Percentiles rank a stretch among this genome's conserved stretches.
Evolutionary conservation across 2,329 filamentous ascomycete genomes (phyloP).

Genomic region (Dactylellina leptospora): DNA sequence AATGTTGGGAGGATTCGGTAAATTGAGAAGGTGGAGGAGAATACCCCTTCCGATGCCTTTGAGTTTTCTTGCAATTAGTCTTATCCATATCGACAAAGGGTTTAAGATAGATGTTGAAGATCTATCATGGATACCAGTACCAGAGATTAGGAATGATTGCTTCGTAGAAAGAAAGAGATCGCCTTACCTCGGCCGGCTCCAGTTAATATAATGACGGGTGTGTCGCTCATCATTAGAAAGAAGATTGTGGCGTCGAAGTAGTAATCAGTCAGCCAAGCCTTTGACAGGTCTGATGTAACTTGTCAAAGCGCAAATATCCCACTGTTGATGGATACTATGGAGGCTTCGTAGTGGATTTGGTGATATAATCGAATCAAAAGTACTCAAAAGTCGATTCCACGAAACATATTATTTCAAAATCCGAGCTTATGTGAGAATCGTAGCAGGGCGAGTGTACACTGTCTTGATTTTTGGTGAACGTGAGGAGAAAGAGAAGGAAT

Average conservation of each 20-base stretch:
- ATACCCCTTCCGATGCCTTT: constrained; percentile 70
- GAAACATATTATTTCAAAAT: no score
- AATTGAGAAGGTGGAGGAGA: constrained; percentile 68
- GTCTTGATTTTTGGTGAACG: no score
- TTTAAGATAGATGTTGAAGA: neutral
- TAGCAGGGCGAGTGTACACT: no score
- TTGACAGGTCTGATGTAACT: no score
- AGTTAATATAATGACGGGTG: constrained; percentile 66
- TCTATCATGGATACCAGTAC: neutral
- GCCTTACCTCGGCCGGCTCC: constrained; percentile 70
- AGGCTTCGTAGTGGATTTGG: no score
- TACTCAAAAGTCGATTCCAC: neutral
- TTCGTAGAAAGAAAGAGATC: neutral
- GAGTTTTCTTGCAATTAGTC: neutral
- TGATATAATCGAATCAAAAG: neutral
- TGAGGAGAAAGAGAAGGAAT: neutral
- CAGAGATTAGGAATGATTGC: neutral
- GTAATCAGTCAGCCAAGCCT: neutral
- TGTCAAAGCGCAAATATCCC: neutral
- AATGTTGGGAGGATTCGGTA: constrained; percentile 66
- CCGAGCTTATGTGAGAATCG: no score
- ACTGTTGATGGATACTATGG: no score
- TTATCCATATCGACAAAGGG: neutral
- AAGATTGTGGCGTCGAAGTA: neutral
- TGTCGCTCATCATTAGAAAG: constrained; percentile 27